Percentiles rank a stretch among this genome's conserved stretches.
phyloP scores from a whole-genome alignment of 2,329 filamentous ascomycete species.

The Falciphora oryzae region DNA sequence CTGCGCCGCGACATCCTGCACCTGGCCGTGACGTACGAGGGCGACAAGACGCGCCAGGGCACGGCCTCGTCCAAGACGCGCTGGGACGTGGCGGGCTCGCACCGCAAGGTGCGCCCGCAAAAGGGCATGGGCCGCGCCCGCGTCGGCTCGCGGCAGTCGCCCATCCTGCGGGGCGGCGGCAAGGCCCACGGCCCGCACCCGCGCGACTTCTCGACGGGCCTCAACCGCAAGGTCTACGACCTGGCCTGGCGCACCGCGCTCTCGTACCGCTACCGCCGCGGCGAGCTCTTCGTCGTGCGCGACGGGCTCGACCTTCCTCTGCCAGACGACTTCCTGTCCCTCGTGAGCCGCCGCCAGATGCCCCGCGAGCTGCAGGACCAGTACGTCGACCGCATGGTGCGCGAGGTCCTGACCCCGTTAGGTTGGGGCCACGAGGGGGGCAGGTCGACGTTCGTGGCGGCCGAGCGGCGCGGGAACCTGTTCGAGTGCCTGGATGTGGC shows the following conservation, averaged over 20 bases:
- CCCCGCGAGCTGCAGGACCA: slow-evolving; percentile 38
- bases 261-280: slow-evolving; percentile 81
- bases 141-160: slow-evolving; percentile 73
- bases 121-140: slow-evolving; percentile 82
- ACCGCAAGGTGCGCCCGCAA: slow-evolving; percentile 75
- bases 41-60: slow-evolving; percentile 79
- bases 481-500: slow-evolving; percentile 60
- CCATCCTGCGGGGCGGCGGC: slow-evolving; percentile 77
- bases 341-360: slow-evolving; percentile 28
- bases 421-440: slow-evolving; percentile 62
- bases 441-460: slow-evolving; percentile 70
- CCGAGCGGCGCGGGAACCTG: slow-evolving; percentile 53
- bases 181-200: slow-evolving; percentile 87
- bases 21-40: slow-evolving; percentile 87
- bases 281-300: slow-evolving; percentile 81
- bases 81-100: slow-evolving; percentile 76
- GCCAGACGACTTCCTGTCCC: slow-evolving; percentile 41
- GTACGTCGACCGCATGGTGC: slow-evolving; percentile 52
- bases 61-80: slow-evolving; percentile 80
- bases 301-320: slow-evolving; percentile 65
- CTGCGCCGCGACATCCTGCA: slow-evolving; percentile 89
- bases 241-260: slow-evolving; percentile 91
- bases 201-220: slow-evolving; percentile 77
- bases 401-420: slow-evolving; percentile 64
- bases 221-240: slow-evolving; percentile 90